These are phyloP conservation scores for Capsella bursapastoris DNA, from an alignment of 345 rosid species.

Conservation along the genomic window DNA sequence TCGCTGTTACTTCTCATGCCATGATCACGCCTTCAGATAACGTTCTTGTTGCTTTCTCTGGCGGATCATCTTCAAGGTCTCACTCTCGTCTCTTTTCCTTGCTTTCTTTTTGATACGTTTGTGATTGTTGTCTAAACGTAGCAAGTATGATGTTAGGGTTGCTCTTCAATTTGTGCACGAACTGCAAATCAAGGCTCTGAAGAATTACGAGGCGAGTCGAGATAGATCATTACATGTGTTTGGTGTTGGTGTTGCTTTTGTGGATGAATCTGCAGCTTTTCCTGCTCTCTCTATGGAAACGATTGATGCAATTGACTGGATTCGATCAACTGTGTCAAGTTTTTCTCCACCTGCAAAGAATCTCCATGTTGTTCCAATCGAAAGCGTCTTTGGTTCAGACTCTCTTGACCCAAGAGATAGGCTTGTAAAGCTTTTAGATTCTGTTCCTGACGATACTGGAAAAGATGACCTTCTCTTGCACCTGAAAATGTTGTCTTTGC, in stretches of 20 bases:
- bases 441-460: conserved; percentile 71
- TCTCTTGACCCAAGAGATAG: conserved; percentile 54
- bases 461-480: conserved; percentile 81
- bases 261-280: conserved; percentile 63
- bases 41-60: conserved; percentile 93
- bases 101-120: not conserved
- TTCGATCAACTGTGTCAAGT: conserved; percentile 52
- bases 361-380: conserved; percentile 66
- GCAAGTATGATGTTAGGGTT: conserved; percentile 54
- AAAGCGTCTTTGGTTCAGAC: conserved; percentile 55
- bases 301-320: conserved; percentile 50
- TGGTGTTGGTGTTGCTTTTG: conserved; percentile 85
- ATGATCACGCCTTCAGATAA: conserved; percentile 91
- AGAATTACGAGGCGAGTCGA: conserved; percentile 79
- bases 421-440: conserved; percentile 56
- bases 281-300: conserved; percentile 42
- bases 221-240: conserved; percentile 84
- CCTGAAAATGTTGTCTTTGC: conserved; percentile 69
- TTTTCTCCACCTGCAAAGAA: conserved; percentile 68
- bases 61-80: conserved; percentile 88
- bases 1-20: conserved; percentile 78
- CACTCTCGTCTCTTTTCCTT: not conserved
- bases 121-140: conserved; percentile 14
- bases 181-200: conserved; percentile 77
- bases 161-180: conserved; percentile 85